A percentile compares a stretch with the other conserved stretches of the same genome.
These are phyloP conservation scores for Typha latifolia DNA, from an alignment of 176 grass and related monocot species.

Conservation along the genomic window DNA sequence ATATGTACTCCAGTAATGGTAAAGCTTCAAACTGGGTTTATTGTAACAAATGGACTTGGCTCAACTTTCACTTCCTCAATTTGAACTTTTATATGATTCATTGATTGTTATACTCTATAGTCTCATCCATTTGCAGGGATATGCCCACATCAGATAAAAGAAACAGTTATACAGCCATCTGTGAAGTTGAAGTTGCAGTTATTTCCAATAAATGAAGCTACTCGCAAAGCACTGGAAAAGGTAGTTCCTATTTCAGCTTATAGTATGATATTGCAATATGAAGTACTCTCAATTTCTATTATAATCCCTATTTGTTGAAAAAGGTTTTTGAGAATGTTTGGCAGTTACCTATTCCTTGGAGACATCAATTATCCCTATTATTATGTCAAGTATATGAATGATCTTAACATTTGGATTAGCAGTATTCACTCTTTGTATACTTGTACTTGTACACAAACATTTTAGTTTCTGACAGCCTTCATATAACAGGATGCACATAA, in stretches of 20 bases:
- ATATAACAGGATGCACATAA: constrained; percentile 70
- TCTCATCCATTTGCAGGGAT: constrained; percentile 34
- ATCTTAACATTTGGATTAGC: too few relatives aligned
- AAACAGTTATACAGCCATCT: constrained; percentile 42
- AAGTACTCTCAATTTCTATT: not conserved
- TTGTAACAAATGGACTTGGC: constrained; percentile 10
- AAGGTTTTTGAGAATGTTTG: too few relatives aligned
- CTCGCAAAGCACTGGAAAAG: constrained; percentile 80
- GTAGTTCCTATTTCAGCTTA: constrained; percentile 20
- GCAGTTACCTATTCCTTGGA: too few relatives aligned
- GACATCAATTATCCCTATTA: too few relatives aligned
- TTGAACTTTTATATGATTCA: not conserved
- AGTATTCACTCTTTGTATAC: too few relatives aligned
- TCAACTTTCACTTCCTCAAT: not conserved
- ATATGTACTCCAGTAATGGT: constrained; percentile 41
- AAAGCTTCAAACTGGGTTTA: constrained; percentile 17
- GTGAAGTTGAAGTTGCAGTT: constrained; percentile 86
- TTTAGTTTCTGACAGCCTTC: not conserved
- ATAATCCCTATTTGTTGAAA: not conserved
- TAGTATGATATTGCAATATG: not conserved
- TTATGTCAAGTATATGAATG: too few relatives aligned
- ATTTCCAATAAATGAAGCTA: constrained; percentile 96
- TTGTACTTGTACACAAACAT: not conserved
- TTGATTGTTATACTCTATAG: constrained; percentile 1
- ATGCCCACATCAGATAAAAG: constrained; percentile 41